Evolutionary conservation across 2,329 filamentous ascomycete genomes (phyloP).

Genomic region (Ophiostoma sp.): DNA sequence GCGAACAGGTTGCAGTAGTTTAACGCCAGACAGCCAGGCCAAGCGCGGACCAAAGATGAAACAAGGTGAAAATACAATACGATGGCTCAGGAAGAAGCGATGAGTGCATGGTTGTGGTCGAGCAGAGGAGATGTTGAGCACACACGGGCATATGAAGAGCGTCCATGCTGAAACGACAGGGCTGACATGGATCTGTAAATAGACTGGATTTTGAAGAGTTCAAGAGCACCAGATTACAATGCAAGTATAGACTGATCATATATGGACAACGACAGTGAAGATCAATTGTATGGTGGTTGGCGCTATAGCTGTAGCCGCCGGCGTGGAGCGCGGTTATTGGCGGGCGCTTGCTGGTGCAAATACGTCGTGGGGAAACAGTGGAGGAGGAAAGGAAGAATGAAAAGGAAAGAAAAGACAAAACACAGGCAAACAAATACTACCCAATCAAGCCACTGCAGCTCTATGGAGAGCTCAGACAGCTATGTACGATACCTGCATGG

Average conservation of each 20-base stretch:
- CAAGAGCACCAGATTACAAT: too few species aligned
- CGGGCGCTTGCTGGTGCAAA: not conserved
- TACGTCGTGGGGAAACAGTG: not conserved
- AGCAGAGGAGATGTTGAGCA: too few species aligned
- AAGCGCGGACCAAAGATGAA: not conserved
- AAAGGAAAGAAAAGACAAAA: not conserved
- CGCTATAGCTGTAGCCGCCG: constrained; percentile 11
- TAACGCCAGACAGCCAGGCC: not conserved
- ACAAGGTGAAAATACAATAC: not conserved
- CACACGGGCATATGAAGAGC: too few species aligned
- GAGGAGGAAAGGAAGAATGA: not conserved
- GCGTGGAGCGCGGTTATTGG: constrained; percentile 9
- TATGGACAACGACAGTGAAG: not conserved
- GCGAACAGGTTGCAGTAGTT: not conserved
- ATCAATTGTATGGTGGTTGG: not conserved
- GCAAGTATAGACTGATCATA: too few species aligned
- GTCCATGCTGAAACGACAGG: constrained; percentile 2
- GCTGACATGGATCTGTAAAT: not conserved
- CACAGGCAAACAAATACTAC: not conserved
- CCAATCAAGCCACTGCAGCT: not conserved
- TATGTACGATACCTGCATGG: not conserved
- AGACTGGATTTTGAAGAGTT: too few species aligned
- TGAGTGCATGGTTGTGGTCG: too few species aligned
- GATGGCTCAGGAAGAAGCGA: too few species aligned
- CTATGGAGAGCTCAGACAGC: not conserved